These are phyloP conservation scores for Marchantia polymorpha DNA, from an alignment of 225 moss, liverwort and hornwort species.

Conservation along the genomic window DNA sequence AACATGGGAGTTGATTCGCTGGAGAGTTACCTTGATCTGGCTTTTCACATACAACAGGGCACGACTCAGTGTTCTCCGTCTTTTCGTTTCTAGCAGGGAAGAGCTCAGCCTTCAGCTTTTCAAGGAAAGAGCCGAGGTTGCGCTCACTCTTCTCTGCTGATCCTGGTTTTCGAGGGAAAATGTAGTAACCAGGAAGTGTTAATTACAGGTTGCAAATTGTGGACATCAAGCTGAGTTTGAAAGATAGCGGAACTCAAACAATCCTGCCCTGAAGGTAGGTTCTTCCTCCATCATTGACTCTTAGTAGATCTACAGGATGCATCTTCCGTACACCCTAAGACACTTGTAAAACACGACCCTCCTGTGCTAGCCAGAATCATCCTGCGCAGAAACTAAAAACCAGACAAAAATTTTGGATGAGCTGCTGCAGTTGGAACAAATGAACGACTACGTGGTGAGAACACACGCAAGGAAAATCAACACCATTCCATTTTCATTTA, in stretches of 20 bases:
- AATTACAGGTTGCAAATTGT: neutral
- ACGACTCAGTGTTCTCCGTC: conserved; percentile 8
- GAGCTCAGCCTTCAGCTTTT: conserved; percentile 25
- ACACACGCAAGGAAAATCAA: neutral
- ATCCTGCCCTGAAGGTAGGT: conserved; percentile 10
- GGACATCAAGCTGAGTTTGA: neutral
- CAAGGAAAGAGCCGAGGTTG: conserved; percentile 19
- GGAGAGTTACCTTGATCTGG: conserved; percentile 4
- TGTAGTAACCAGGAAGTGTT: conserved; percentile 6
- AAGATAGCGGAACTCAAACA: neutral
- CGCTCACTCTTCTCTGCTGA: conserved; percentile 13
- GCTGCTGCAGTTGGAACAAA: neutral
- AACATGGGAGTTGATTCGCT: neutral
- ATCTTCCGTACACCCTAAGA: neutral
- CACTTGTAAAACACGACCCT: neutral
- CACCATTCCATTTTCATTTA: neutral
- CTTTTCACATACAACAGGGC: neutral
- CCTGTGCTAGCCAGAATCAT: neutral
- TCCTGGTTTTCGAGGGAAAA: conserved; percentile 16
- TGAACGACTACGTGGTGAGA: neutral
- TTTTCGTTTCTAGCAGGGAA: conserved; percentile 16
- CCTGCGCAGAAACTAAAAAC: conserved; percentile 14
- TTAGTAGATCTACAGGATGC: conserved; percentile 2
- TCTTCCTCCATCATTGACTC: neutral
- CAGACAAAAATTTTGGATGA: conserved; percentile 1